These are phyloP conservation scores for Boletus sp. DNA, from an alignment of 768 basidiomycete species.

Conservation along the genomic window DNA sequence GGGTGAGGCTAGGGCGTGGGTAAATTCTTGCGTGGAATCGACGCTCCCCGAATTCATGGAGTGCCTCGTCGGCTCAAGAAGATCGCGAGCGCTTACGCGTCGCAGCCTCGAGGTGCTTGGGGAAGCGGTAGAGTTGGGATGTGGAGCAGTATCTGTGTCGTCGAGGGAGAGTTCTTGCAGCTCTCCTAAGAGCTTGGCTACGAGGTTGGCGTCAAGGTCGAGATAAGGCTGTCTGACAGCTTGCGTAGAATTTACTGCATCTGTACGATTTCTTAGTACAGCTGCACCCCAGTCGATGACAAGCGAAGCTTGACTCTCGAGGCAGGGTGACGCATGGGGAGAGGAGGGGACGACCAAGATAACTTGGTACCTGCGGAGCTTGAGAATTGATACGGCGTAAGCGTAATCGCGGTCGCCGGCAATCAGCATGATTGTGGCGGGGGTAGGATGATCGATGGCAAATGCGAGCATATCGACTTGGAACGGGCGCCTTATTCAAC, in stretches of 20 bases:
- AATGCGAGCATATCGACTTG: slow-evolving; percentile 67
- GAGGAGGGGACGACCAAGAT: slow-evolving; percentile 46
- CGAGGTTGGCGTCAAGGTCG: slow-evolving; percentile 25
- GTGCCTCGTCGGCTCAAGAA: slow-evolving; percentile 19
- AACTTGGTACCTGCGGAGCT: slow-evolving; percentile 52
- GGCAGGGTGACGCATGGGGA: slow-evolving; percentile 39
- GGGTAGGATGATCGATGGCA: slow-evolving; percentile 58
- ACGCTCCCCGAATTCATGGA: slow-evolving; percentile 2
- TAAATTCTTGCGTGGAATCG: slow-evolving; percentile 7
- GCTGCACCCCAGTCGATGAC: slow-evolving; percentile 50
- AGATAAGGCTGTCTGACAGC: slow-evolving; percentile 25
- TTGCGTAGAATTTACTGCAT: slow-evolving; percentile 10
- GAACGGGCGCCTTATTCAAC: slow-evolving; percentile 3
- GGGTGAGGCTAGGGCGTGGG: slow-evolving; percentile 2
- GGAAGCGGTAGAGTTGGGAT: background rate
- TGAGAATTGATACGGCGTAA: slow-evolving; percentile 58
- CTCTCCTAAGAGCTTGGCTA: slow-evolving; percentile 22
- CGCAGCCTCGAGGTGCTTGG: slow-evolving; percentile 9
- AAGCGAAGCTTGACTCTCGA: slow-evolving; percentile 54
- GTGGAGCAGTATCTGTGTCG: slow-evolving; percentile 11
- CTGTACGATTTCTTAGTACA: slow-evolving; percentile 34
- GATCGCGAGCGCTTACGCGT: slow-evolving; percentile 23
- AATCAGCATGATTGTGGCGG: slow-evolving; percentile 59
- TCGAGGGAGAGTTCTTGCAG: slow-evolving; percentile 15
- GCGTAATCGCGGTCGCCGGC: slow-evolving; percentile 67